phyloP scores from a whole-genome alignment of 2,329 filamentous ascomycete genomes.

The Epichloe scottii region DNA sequence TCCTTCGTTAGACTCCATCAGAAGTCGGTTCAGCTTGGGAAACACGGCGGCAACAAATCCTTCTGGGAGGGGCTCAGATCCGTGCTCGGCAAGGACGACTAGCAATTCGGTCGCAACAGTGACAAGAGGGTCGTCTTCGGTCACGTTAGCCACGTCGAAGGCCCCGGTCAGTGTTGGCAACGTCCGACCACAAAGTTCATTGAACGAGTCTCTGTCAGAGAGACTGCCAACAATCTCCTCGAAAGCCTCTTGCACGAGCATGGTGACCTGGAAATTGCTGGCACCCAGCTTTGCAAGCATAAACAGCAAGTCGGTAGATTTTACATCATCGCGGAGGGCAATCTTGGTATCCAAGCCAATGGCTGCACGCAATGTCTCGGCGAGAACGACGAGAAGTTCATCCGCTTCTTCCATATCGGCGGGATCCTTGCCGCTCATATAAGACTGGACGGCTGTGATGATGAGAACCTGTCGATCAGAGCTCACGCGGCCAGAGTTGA shows the following conservation, averaged over 20 bases:
- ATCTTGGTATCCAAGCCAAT: slow-evolving; percentile 69
- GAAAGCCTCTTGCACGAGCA: slow-evolving; percentile 80
- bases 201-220: slow-evolving; percentile 56
- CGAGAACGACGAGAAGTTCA: slow-evolving; percentile 80
- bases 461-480: slow-evolving; percentile 47
- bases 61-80: slow-evolving; percentile 69
- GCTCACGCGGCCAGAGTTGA: slow-evolving; percentile 38
- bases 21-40: slow-evolving; percentile 72
- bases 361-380: slow-evolving; percentile 72
- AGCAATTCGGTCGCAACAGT: slow-evolving; percentile 82
- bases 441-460: slow-evolving; percentile 54
- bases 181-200: slow-evolving; percentile 70
- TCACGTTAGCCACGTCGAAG: slow-evolving; percentile 78
- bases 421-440: slow-evolving; percentile 68
- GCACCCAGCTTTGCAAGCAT: slow-evolving; percentile 79
- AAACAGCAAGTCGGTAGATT: slow-evolving; percentile 75
- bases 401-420: slow-evolving; percentile 78
- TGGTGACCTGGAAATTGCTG: slow-evolving; percentile 79
- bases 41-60: slow-evolving; percentile 78
- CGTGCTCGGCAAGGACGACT: slow-evolving; percentile 67
- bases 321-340: slow-evolving; percentile 57
- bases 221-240: slow-evolving; percentile 71
- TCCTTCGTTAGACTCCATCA: slow-evolving; percentile 76
- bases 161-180: slow-evolving; percentile 78
- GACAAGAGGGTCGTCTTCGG: slow-evolving; percentile 71